These are phyloP conservation scores for Trametes elegans DNA, from an alignment of 768 basidiomycete genomes.

Conservation along the genomic window DNA sequence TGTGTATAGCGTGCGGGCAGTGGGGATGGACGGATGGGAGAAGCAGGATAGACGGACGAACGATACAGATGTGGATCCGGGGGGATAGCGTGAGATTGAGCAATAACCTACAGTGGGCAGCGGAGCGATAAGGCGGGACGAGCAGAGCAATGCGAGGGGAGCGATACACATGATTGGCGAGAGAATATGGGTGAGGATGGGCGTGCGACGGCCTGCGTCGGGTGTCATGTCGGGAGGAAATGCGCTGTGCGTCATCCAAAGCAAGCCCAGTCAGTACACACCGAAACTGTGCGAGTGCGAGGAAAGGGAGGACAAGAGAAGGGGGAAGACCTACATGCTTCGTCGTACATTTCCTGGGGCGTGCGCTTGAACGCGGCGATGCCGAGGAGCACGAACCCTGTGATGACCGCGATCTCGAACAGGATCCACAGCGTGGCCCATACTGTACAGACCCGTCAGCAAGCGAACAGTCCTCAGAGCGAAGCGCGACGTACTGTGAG, in stretches of 20 bases:
- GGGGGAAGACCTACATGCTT: slow-evolving; percentile 44
- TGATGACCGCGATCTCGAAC: slow-evolving; percentile 72
- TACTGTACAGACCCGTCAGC: slow-evolving; percentile 38
- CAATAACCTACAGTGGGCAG: slow-evolving; percentile 4
- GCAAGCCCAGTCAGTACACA: background rate
- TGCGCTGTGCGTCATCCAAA: slow-evolving; percentile 48
- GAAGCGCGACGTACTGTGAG: slow-evolving; percentile 58
- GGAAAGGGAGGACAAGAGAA: no score
- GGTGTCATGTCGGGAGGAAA: slow-evolving; percentile 59
- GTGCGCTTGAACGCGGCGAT: slow-evolving; percentile 79
- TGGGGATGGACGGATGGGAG: background rate
- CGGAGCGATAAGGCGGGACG: background rate
- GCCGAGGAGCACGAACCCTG: slow-evolving; percentile 78
- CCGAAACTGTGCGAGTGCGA: no score
- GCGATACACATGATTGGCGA: background rate
- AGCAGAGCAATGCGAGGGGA: background rate
- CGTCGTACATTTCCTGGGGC: slow-evolving; percentile 57
- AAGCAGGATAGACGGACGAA: background rate
- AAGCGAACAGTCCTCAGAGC: no score
- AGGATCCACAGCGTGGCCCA: slow-evolving; percentile 88
- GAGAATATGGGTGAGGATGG: background rate
- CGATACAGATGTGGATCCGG: background rate
- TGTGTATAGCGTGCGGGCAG: no score
- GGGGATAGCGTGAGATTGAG: background rate
- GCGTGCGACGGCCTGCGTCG: background rate